Percentiles rank a stretch among this genome's conserved stretches.
Evolutionary conservation across 495 filamentous ascomycete species (phyloP).

Genomic region (Glarea lozoyensis): DNA sequence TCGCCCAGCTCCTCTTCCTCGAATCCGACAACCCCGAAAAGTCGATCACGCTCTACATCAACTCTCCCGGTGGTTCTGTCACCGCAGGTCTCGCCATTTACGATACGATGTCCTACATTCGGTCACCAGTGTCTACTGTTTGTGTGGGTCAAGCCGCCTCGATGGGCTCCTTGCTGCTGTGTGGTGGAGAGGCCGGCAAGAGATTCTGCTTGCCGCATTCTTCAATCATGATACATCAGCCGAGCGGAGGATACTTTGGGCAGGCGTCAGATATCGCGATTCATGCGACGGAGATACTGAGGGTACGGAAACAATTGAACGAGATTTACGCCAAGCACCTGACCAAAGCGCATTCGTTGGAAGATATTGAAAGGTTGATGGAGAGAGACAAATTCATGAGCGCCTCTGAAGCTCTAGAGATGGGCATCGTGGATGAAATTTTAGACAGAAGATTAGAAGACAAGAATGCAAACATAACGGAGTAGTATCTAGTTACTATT

Average conservation of each 20-base stretch:
- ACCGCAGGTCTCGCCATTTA: conserved; percentile 91
- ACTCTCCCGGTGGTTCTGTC: conserved; percentile 92
- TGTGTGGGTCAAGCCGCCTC: conserved; percentile 91
- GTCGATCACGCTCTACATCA: conserved; percentile 94
- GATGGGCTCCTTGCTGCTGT: conserved; percentile 86
- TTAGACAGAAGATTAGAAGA: conserved; percentile 39
- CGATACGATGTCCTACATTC: conserved; percentile 98
- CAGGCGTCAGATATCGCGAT: conserved; percentile 92
- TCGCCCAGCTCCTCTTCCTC: conserved; percentile 93
- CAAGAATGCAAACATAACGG: background rate
- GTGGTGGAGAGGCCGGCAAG: conserved; percentile 77
- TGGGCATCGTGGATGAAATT: conserved; percentile 89
- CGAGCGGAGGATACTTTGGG: conserved; percentile 81
- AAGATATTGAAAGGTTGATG: conserved; percentile 89
- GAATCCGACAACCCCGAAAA: conserved; percentile 94
- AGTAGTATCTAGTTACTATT: too few species aligned
- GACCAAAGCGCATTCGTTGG: conserved; percentile 62
- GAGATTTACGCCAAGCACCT: conserved; percentile 81
- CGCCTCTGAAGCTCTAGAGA: conserved; percentile 75
- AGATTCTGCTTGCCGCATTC: conserved; percentile 85
- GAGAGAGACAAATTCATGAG: conserved; percentile 93
- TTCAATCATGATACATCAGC: conserved; percentile 95
- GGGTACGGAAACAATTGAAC: conserved; percentile 78
- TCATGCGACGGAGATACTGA: conserved; percentile 92
- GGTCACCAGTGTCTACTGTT: conserved; percentile 83